phyloP scores from a whole-genome alignment of 768 basidiomycete species.

The Termitomyces sp. region DNA sequence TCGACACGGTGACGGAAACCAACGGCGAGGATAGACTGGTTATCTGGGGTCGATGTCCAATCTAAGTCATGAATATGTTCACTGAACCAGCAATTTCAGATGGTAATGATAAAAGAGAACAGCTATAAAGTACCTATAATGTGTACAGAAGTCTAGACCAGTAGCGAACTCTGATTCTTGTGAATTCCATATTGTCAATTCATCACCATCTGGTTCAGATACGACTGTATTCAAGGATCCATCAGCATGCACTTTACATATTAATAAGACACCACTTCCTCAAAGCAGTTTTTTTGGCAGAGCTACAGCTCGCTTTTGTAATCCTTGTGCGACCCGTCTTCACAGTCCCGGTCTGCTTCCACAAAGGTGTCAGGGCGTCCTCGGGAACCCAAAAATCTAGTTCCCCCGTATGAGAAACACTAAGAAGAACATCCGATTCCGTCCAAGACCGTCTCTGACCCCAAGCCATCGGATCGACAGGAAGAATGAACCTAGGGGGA shows the following conservation, averaged over 20 bases:
- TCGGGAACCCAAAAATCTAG: slow-evolving; percentile 85
- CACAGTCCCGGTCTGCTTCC: slow-evolving; percentile 72
- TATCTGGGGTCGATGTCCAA: slow-evolving; percentile 89
- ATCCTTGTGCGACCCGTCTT: slow-evolving; percentile 65
- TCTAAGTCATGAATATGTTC: slow-evolving; percentile 80
- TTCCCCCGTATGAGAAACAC: slow-evolving; percentile 70
- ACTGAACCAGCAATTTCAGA: slow-evolving; percentile 15
- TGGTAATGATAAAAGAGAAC: neutral
- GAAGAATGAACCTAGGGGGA: slow-evolving; percentile 53
- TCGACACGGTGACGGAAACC: slow-evolving; percentile 78
- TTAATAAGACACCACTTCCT: slow-evolving; percentile 39
- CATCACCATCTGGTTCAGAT: slow-evolving; percentile 53
- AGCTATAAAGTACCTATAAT: slow-evolving; percentile 45
- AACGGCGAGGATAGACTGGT: slow-evolving; percentile 87
- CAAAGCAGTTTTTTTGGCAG: slow-evolving; percentile 86
- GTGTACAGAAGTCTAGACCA: slow-evolving; percentile 71
- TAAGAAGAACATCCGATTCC: slow-evolving; percentile 71
- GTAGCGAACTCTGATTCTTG: slow-evolving; percentile 90
- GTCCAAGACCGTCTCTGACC: slow-evolving; percentile 39
- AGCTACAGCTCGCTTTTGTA: slow-evolving; percentile 77
- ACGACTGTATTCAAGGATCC: slow-evolving; percentile 44
- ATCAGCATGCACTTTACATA: neutral
- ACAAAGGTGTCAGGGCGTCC: slow-evolving; percentile 29
- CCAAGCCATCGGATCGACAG: slow-evolving; percentile 90
- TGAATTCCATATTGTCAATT: slow-evolving; percentile 95